Conservation (phyloP, 140 eudicot genomes). For the Ambrosia hybrid region DNA sequence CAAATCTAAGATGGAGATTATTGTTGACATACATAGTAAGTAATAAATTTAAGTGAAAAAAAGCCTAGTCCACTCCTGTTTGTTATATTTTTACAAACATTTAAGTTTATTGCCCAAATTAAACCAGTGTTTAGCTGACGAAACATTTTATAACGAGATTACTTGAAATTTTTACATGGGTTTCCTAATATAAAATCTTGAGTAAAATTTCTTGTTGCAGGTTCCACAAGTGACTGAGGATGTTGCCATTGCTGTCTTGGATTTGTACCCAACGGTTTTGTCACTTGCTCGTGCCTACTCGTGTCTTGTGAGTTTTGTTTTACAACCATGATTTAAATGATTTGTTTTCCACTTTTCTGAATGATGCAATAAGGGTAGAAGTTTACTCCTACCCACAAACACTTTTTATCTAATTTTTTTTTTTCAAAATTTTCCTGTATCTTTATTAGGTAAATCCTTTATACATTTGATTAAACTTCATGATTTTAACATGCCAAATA, state of each 20-base stretch:
- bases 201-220: constrained; percentile 41
- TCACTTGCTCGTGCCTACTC: constrained; percentile 85
- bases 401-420: no score
- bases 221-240: constrained; percentile 96
- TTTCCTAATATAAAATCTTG: background rate
- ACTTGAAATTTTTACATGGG: no score
- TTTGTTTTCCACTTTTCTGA: no score
- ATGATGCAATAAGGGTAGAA: no score
- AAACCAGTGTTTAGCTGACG: background rate
- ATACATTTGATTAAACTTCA: no score
- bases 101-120: constrained; percentile 2
- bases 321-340: background rate
- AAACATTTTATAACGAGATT: background rate
- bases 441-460: no score
- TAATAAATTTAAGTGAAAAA: background rate
- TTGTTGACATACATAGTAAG: background rate
- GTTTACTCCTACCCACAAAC: no score
- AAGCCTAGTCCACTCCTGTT: background rate
- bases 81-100: background rate
- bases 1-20: background rate
- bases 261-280: constrained; percentile 74
- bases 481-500: no score
- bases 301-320: constrained; percentile 55
- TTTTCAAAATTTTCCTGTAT: no score
- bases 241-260: constrained; percentile 79